Evolutionary conservation across 345 rosid genomes (phyloP), one percentile per base, ranked within the genome.

Genomic region (Citrus sp.): DNA sequence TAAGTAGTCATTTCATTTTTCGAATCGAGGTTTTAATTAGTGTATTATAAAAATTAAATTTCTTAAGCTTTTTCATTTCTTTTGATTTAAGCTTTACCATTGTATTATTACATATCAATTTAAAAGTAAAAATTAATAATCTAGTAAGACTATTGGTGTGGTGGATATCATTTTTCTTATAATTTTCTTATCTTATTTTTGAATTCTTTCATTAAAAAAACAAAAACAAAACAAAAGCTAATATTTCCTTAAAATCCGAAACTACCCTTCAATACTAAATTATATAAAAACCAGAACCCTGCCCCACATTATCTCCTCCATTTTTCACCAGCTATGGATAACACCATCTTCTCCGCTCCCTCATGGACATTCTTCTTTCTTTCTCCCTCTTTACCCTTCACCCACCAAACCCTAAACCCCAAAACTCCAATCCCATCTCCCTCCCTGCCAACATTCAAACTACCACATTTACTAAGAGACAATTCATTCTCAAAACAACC

Each of bases 331-430:
- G 22, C 80, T 83, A 86, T 89, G 92, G 77, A 77, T 37, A 58
- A 56, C 27, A 21, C 4, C 21, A 21, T 22, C 40, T 32, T 65
- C 74, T 27, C 61, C 76, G 19, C 74, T 72, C 81, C 76, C 85
- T 70, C 86, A 95, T 91, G 97, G 99, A 92, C 87, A 40, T 85
- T 84, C 84, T 90, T 81, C 85, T 83, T 79, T 77, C 88, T 79
- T 83, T 89, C 79, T 84, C 88, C 79, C 84, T 88, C 82, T 83
- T 89, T 64, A 78, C 80, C 24, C 27, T 25, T 60, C 87, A 84
- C 78, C 85, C 84, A 38, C 89, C 87, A 72, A 77, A 79, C 38
- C 85, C 61, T 21, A 64, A 32, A 64, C 81, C 84, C 3, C 73
- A 51, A 75, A 86, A 68, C 64, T 67, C 75, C 59, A 75, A 80